Percentiles rank a stretch among this genome's conserved stretches.
Evolutionary conservation across 306 rosid species (phyloP).

Genomic region (Inga laurina): DNA sequence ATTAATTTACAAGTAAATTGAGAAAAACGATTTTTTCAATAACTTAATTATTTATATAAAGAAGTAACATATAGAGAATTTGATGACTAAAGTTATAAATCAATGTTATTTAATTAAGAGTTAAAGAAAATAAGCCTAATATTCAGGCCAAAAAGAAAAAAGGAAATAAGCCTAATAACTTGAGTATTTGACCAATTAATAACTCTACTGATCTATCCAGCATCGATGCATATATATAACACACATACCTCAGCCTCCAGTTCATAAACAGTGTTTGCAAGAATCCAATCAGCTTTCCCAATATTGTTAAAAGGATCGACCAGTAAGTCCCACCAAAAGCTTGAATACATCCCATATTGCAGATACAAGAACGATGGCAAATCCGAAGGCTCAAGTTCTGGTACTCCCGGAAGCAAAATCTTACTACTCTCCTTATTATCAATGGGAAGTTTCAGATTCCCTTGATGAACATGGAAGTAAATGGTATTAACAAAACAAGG

Average conservation of each 20-base stretch:
- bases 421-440: neutral
- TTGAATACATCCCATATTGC: neutral
- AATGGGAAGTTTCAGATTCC: neutral
- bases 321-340: neutral
- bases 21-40: too few species aligned
- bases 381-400: neutral
- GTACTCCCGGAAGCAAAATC: neutral
- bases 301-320: neutral
- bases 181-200: neutral
- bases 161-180: too few species aligned
- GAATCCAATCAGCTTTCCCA: neutral
- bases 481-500: neutral
- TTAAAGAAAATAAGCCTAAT: too few species aligned
- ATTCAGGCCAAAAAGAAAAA: too few species aligned
- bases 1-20: too few species aligned
- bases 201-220: neutral
- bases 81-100: too few species aligned
- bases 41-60: too few species aligned
- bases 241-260: neutral
- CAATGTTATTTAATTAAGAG: too few species aligned
- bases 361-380: neutral
- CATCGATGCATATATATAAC: neutral
- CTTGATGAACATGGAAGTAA: neutral
- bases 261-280: neutral
- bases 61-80: too few species aligned